A percentile compares a stretch with the other conserved stretches of the same genome.
These are phyloP conservation scores for Akanthomyces dipterigenus DNA, from an alignment of 2,329 filamentous ascomycete genomes.

Conservation along the genomic window DNA sequence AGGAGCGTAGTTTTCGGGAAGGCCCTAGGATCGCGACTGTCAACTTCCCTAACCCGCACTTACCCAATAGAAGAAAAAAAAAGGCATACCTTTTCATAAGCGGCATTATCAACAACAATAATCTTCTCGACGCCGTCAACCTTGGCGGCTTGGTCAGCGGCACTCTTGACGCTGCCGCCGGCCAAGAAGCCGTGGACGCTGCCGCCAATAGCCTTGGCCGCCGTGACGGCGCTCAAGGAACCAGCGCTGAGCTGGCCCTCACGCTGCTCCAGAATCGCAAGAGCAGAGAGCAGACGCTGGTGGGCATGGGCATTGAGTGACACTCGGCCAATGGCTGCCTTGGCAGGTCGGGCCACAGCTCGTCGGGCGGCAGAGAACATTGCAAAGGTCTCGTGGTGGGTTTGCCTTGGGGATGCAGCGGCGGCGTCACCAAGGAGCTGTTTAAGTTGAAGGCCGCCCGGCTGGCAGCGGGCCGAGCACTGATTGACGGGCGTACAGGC, in stretches of 20 bases:
- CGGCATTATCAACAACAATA: constrained; percentile 76
- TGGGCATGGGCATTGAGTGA: constrained; percentile 26
- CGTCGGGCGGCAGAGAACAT: constrained; percentile 28
- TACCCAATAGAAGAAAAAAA: neutral
- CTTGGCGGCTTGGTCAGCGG: constrained; percentile 80
- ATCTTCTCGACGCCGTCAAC: constrained; percentile 89
- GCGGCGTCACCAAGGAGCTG: neutral
- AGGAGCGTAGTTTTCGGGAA: constrained; percentile 92
- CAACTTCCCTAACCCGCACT: neutral
- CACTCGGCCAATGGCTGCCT: constrained; percentile 22
- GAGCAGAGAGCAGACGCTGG: constrained; percentile 65
- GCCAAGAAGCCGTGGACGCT: constrained; percentile 82
- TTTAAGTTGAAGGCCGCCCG: constrained; percentile 2
- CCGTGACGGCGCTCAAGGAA: constrained; percentile 78
- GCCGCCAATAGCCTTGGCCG: constrained; percentile 80
- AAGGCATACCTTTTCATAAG: constrained; percentile 75
- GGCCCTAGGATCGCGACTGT: constrained; percentile 47
- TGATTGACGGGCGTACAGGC: too few relatives aligned
- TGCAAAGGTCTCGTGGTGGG: constrained; percentile 11
- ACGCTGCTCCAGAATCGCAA: constrained; percentile 87
- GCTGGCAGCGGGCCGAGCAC: constrained; percentile 12
- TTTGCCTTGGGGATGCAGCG: neutral
- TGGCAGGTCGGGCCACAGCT: constrained; percentile 21
- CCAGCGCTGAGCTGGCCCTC: constrained; percentile 79
- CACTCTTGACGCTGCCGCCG: constrained; percentile 66